Conservation (phyloP, 306 rosid genomes). For the Medicago lupulina region DNA sequence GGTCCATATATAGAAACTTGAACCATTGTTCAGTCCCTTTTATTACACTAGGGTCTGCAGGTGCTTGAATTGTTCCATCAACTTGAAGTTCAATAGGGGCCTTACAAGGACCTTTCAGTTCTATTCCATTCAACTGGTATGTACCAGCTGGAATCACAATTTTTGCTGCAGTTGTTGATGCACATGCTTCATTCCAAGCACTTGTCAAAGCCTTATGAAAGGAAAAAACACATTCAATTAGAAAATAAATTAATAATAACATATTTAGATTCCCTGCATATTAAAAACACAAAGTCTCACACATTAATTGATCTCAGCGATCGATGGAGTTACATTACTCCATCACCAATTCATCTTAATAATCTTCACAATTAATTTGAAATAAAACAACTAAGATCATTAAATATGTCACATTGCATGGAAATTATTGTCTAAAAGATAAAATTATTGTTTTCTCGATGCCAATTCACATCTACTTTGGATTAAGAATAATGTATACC, state of each 20-base stretch:
- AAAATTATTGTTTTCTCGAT: neutral
- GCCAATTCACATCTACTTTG: neutral
- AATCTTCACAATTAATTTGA: no score
- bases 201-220: slow-evolving; percentile 4
- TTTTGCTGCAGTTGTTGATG: neutral
- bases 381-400: no score
- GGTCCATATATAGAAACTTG: neutral
- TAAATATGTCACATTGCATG: no score
- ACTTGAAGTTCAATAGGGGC: slow-evolving; percentile 26
- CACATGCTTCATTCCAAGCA: slow-evolving; percentile 39
- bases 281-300: no score
- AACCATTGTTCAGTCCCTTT: slow-evolving; percentile 12
- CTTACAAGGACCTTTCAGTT: slow-evolving; percentile 30
- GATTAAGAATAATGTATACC: neutral
- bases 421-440: no score
- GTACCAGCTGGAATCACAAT: slow-evolving; percentile 4
- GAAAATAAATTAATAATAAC: neutral
- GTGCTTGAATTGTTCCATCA: slow-evolving; percentile 36
- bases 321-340: no score
- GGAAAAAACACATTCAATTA: neutral
- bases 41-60: neutral
- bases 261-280: no score
- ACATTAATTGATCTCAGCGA: no score
- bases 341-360: no score
- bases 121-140: slow-evolving; percentile 3